phyloP scores from a whole-genome alignment of 805 yeast genomes.

The Ogataea glucozyma region DNA sequence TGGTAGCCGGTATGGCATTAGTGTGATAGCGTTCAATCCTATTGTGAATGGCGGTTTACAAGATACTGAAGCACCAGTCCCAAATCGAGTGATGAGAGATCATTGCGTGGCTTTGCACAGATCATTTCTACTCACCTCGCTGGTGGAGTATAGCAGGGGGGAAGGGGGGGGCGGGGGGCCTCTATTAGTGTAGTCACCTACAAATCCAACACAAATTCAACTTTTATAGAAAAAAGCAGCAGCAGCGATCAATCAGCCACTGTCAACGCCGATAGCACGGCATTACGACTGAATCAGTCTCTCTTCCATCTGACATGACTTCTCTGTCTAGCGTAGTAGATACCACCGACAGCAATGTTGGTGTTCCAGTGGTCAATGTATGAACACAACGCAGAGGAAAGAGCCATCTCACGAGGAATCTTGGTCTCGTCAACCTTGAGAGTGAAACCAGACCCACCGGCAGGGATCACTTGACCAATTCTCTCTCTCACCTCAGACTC shows the following conservation, averaged over 20 bases:
- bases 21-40: too few relatives aligned
- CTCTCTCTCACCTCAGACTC: constrained; percentile 65
- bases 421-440: constrained; percentile 53
- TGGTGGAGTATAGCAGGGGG: not conserved
- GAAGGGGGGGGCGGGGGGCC: constrained; percentile 19
- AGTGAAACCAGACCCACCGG: constrained; percentile 56
- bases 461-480: constrained; percentile 58
- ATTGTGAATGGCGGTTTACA: too few relatives aligned
- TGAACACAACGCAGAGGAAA: constrained; percentile 59
- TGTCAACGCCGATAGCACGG: not conserved
- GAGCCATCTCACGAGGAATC: constrained; percentile 58
- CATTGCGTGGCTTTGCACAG: too few relatives aligned
- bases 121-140: not conserved
- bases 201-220: not conserved
- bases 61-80: too few relatives aligned
- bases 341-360: constrained; percentile 60
- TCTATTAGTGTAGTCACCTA: constrained; percentile 9
- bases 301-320: constrained; percentile 57
- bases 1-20: too few relatives aligned
- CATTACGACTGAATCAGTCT: constrained; percentile 35
- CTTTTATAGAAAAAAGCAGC: constrained; percentile 1
- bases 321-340: constrained; percentile 55
- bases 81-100: too few relatives aligned
- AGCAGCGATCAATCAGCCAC: too few relatives aligned
- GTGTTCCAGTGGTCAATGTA: constrained; percentile 71